Evolutionary conservation across 2,329 filamentous ascomycete species (phyloP), one percentile per base, ranked within the genome.

Genomic region (Delphinella strobiligena): DNA sequence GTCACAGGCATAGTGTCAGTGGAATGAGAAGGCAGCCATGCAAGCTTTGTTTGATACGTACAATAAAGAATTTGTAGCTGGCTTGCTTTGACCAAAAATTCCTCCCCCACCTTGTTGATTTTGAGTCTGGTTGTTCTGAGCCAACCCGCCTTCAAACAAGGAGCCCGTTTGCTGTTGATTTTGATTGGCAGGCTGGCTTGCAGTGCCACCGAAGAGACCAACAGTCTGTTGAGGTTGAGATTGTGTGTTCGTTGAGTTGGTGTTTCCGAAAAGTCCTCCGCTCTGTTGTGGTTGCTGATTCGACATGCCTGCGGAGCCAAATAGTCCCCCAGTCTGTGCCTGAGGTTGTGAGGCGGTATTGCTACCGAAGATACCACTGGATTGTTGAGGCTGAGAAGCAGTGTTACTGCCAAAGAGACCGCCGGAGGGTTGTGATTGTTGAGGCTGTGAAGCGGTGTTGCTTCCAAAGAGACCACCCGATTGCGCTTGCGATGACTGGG

Each of bases 21-120:
- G 19, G 31, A 38, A 16, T 45, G 43, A 27, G 42, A 30, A 27
- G 54, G 16, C 50, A 39, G 33, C 57, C 60, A 34, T 62, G 62
- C 16, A 61, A 55, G 5, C 55, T n/a, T n/a, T n/a, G n/a, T n/a
- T n/a, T n/a, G n/a, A n/a, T n/a, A n/a, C n/a, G 54, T 37, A 53
- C 54, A 17, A 46, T 22, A 29, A 37, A 39, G 35, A 24, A 35
- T 19, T 22, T 24, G 17, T 19, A 36, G 36, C 31, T n/a, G 24
- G 36, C 19, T 15, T 43, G 24, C 24, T 19, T 17, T 51, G 55
- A 34, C 59, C 59, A 46, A 64, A 63, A 9, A 63, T 51, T 19
- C 57, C 47, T 18, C 51, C 30, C 12, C 22, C 45, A 31, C 37
- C 43, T 22, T 40, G 40, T 9, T 43, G 37, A 27, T 43, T 31